Percentiles rank a stretch among this genome's conserved stretches.
These are phyloP conservation scores for Suillus spraguei DNA, from an alignment of 768 basidiomycete genomes.

Conservation along the genomic window DNA sequence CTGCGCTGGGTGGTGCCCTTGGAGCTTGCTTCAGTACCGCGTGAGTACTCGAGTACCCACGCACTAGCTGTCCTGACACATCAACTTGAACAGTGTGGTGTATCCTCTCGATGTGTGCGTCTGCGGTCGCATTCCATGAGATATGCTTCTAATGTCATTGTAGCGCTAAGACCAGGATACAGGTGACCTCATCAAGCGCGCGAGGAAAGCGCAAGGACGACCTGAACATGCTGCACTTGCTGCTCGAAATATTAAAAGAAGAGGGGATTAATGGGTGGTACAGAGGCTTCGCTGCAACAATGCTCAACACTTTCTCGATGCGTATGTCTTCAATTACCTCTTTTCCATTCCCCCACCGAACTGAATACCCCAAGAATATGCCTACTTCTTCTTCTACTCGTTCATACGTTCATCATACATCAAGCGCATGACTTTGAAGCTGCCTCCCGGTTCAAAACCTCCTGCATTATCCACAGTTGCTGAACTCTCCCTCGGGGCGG, in stretches of 20 bases:
- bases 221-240: conserved; percentile 60
- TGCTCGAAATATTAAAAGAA: conserved; percentile 71
- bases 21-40: conserved; percentile 94
- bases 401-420: conserved; percentile 85
- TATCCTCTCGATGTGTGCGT: conserved; percentile 95
- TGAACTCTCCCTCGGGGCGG: conserved; percentile 86
- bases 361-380: conserved; percentile 73
- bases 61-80: conserved; percentile 16
- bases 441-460: conserved; percentile 61
- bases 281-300: conserved; percentile 92
- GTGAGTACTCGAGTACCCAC: conserved; percentile 48
- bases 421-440: conserved; percentile 61
- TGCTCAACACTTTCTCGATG: conserved; percentile 98
- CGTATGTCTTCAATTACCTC: conserved; percentile 55
- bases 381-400: conserved; percentile 99
- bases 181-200: conserved; percentile 65
- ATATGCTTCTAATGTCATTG: conserved; percentile 13
- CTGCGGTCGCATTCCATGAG: not conserved
- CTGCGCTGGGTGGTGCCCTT: conserved; percentile 90
- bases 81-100: conserved; percentile 59
- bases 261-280: conserved; percentile 88
- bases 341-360: not conserved
- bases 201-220: conserved; percentile 54
- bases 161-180: conserved; percentile 94
- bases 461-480: conserved; percentile 70